Percentiles rank a stretch among this genome's conserved stretches.
phyloP scores from a whole-genome alignment of 2,329 filamentous ascomycete genomes.

The Aspergillus sp. region DNA sequence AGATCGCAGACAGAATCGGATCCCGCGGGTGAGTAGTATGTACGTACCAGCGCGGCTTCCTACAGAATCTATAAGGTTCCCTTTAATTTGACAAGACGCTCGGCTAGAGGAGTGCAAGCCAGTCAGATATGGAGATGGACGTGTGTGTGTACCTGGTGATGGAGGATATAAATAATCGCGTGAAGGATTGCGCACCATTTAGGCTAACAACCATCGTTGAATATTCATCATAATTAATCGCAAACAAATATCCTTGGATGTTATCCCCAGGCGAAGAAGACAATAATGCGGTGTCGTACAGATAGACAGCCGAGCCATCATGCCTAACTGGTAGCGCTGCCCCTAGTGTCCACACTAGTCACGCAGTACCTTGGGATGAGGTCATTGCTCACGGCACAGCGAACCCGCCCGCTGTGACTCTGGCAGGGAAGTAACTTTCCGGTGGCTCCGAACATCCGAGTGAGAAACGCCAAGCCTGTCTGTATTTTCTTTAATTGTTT shows the following conservation, averaged over 20 bases:
- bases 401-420: slow-evolving; percentile 12
- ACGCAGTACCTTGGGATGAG: slow-evolving; percentile 18
- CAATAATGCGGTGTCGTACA: slow-evolving; percentile 1
- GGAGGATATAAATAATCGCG: too few relatives aligned
- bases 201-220: neutral
- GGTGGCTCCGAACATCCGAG: slow-evolving; percentile 15
- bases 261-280: neutral
- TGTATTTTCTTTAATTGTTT: neutral
- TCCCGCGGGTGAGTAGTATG: too few relatives aligned
- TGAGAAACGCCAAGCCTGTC: slow-evolving; percentile 1
- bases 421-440: slow-evolving; percentile 9
- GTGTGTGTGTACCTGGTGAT: too few relatives aligned
- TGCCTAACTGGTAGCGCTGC: slow-evolving; percentile 3
- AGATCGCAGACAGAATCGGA: too few relatives aligned
- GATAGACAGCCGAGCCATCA: slow-evolving; percentile 3
- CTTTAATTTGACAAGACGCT: too few relatives aligned
- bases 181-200: too few relatives aligned
- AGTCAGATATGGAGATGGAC: too few relatives aligned
- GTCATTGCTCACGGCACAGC: slow-evolving; percentile 13
- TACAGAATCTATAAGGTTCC: too few relatives aligned
- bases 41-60: too few relatives aligned
- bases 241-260: neutral
- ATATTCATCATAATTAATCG: neutral
- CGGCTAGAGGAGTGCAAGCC: too few relatives aligned
- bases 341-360: slow-evolving; percentile 14